Percentiles rank a stretch among this genome's conserved stretches.
Evolutionary conservation across 2,329 filamentous ascomycete genomes (phyloP).

Genomic region (Plenodomus lindquistii): DNA sequence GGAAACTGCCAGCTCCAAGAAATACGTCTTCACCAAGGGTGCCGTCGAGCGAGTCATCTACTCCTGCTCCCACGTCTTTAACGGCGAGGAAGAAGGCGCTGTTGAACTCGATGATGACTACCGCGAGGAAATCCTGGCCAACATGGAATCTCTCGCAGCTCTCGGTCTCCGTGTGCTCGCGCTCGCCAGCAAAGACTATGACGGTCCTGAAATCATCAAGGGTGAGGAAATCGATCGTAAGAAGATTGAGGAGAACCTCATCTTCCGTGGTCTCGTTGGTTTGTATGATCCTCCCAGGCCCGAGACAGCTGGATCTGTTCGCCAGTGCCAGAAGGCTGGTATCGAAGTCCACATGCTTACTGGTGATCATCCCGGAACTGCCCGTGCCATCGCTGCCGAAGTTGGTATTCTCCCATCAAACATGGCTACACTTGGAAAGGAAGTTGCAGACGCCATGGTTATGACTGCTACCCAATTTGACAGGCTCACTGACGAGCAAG

Average conservation of each 20-base stretch:
- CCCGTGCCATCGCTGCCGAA: constrained; percentile 51
- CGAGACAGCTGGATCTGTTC: constrained; percentile 66
- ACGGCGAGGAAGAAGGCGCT: constrained; percentile 47
- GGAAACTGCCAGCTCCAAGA: constrained; percentile 41
- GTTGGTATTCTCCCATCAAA: constrained; percentile 50
- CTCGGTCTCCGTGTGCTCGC: constrained; percentile 71
- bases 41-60: constrained; percentile 66
- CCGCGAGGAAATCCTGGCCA: constrained; percentile 61
- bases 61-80: constrained; percentile 59
- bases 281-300: constrained; percentile 83
- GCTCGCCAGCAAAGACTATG: constrained; percentile 58
- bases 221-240: constrained; percentile 56
- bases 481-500: constrained; percentile 46
- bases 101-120: constrained; percentile 56
- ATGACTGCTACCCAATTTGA: constrained; percentile 48
- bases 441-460: constrained; percentile 33
- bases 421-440: constrained; percentile 42
- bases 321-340: constrained; percentile 33
- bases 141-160: constrained; percentile 69
- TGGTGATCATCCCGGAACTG: constrained; percentile 51
- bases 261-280: constrained; percentile 76
- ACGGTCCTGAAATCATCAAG: constrained; percentile 48
- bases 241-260: constrained; percentile 67
- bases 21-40: constrained; percentile 63
- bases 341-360: constrained; percentile 54